Evolutionary conservation across 192 early-diverging fungal genomes (phyloP).

Genomic region (Gamsiella multidivaricata): DNA sequence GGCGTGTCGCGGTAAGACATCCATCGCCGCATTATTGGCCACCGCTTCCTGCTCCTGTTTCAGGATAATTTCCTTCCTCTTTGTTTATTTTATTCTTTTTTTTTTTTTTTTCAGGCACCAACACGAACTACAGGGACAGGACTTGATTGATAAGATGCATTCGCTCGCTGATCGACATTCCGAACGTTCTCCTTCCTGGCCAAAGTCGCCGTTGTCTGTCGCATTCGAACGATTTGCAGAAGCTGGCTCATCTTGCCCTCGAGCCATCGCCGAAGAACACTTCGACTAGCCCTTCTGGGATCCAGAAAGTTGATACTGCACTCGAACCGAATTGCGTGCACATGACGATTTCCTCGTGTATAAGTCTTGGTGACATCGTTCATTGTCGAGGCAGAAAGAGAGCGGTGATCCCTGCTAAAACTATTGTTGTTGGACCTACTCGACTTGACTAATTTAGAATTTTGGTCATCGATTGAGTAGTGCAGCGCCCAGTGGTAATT

Average conservation of each 20-base stretch:
- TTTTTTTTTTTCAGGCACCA: too few species aligned
- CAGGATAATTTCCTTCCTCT: too few species aligned
- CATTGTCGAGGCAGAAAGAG: too few species aligned
- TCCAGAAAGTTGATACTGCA: slow-evolving; percentile 54
- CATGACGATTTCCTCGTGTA: slow-evolving; percentile 9
- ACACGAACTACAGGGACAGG: too few species aligned
- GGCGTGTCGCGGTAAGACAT: too few species aligned
- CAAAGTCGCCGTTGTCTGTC: neutral
- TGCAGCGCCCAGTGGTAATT: slow-evolving; percentile 43
- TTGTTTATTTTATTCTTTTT: too few species aligned
- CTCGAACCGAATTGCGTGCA: slow-evolving; percentile 20
- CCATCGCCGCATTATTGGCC: too few species aligned
- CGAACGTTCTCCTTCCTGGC: too few species aligned
- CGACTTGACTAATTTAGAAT: neutral
- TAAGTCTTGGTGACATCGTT: neutral
- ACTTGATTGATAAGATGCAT: too few species aligned
- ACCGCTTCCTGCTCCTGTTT: too few species aligned
- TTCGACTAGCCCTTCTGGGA: slow-evolving; percentile 30
- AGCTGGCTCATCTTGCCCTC: slow-evolving; percentile 39
- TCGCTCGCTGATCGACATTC: too few species aligned
- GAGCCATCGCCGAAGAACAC: slow-evolving; percentile 37
- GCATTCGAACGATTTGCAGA: neutral
- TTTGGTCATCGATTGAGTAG: slow-evolving; percentile 14
- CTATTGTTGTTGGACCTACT: neutral
- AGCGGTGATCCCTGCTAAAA: neutral